Conservation (phyloP, 1,139 yeast genomes). For the Yamadazyma membranifaciens region DNA sequence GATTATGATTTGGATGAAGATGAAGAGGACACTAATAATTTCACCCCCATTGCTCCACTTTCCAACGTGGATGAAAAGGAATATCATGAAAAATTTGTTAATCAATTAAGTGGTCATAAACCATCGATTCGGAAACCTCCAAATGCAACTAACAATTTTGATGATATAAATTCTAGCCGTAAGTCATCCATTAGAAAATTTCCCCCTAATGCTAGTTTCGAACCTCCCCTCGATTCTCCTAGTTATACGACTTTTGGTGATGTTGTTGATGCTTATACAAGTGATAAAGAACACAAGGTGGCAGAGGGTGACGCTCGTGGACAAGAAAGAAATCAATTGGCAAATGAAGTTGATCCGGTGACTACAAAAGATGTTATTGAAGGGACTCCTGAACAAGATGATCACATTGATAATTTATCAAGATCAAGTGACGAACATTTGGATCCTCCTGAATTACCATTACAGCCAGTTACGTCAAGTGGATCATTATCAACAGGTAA, state of each 20-base stretch:
- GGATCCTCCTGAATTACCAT: conserved; percentile 18
- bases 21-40: conserved; percentile 10
- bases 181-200: conserved; percentile 33
- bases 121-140: conserved; percentile 28
- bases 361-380: neutral
- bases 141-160: neutral
- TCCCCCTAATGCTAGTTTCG: conserved; percentile 15
- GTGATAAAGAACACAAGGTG: conserved; percentile 14
- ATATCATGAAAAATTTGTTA: conserved; percentile 30
- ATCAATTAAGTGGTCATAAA: conserved; percentile 27
- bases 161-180: conserved; percentile 13
- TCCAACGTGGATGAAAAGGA: conserved; percentile 20
- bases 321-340: neutral
- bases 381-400: neutral
- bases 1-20: conserved; percentile 16
- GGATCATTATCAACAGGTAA: conserved; percentile 44
- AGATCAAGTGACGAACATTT: neutral
- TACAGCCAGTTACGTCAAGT: conserved; percentile 29
- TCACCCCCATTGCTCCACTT: conserved; percentile 33
- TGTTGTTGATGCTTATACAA: conserved; percentile 20
- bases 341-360: neutral
- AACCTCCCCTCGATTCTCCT: conserved; percentile 12
- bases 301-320: too few relatives aligned
- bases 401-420: neutral
- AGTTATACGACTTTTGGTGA: conserved; percentile 15